phyloP scores from a whole-genome alignment of 345 rosid genomes.

The Hibiscus trionum region DNA sequence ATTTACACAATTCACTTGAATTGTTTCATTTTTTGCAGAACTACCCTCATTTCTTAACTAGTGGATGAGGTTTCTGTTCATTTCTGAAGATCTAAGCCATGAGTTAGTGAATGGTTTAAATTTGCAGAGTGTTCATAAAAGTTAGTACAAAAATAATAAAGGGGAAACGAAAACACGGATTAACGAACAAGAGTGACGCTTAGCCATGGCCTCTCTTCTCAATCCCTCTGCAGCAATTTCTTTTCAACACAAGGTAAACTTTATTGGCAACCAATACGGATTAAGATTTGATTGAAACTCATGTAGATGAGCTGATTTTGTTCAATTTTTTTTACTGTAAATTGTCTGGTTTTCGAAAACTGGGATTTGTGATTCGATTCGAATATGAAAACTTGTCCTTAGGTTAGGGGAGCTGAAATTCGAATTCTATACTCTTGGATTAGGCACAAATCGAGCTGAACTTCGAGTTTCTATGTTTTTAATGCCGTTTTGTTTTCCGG shows the following conservation, averaged over 20 bases:
- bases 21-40: neutral
- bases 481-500: neutral
- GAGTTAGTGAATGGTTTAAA: neutral
- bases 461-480: neutral
- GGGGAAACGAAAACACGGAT: neutral
- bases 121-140: neutral
- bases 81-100: conserved; percentile 2
- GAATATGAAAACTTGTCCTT: neutral
- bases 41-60: neutral
- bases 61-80: conserved; percentile 1
- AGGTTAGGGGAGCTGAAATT: neutral
- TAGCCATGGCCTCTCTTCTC: conserved; percentile 62
- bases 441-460: neutral
- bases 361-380: neutral
- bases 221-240: conserved; percentile 32
- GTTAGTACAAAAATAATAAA: neutral
- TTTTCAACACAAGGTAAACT: conserved; percentile 44
- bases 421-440: neutral
- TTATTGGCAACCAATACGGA: neutral
- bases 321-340: neutral
- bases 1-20: neutral
- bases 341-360: neutral
- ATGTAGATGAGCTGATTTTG: neutral
- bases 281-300: neutral
- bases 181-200: neutral